These are phyloP conservation scores for Wickerhamiella siamensis DNA, from an alignment of 805 yeast species.

Conservation along the genomic window DNA sequence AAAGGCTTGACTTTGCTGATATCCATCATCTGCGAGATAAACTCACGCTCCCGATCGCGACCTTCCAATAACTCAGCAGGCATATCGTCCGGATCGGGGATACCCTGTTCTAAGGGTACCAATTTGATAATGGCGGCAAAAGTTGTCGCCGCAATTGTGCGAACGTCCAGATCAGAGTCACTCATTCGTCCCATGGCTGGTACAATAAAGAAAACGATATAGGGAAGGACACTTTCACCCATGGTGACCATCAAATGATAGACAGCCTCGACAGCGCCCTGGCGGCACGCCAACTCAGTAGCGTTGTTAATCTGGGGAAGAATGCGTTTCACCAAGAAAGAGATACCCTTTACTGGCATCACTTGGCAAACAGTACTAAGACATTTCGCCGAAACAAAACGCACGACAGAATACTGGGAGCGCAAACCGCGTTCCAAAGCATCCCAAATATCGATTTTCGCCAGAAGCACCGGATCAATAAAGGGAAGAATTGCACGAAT, in stretches of 20 bases:
- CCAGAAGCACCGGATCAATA: constrained; percentile 32
- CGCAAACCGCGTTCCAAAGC: constrained; percentile 39
- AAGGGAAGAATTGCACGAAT: constrained; percentile 58
- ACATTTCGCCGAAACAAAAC: constrained; percentile 84
- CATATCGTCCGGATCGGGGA: constrained; percentile 87
- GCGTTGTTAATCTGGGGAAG: constrained; percentile 74
- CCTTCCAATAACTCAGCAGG: constrained; percentile 72
- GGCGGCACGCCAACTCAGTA: constrained; percentile 54
- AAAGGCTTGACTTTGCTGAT: constrained; percentile 80
- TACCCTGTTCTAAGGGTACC: constrained; percentile 95
- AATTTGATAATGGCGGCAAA: constrained; percentile 91
- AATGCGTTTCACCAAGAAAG: constrained; percentile 60
- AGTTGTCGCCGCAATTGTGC: constrained; percentile 84
- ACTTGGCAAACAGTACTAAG: constrained; percentile 64
- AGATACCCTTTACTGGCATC: constrained; percentile 56
- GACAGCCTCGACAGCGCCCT: constrained; percentile 86
- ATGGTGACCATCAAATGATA: constrained; percentile 72
- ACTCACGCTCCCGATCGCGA: constrained; percentile 86
- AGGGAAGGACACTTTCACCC: constrained; percentile 85
- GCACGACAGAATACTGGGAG: constrained; percentile 63
- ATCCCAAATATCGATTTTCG: constrained; percentile 41
- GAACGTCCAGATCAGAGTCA: constrained; percentile 78
- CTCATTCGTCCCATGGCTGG: constrained; percentile 97
- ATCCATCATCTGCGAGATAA: constrained; percentile 95
- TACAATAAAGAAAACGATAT: constrained; percentile 86